Evolutionary conservation across 1,139 yeast species (phyloP), one percentile per base, ranked within the genome.

Genomic region (Blastobotrys persicus): DNA sequence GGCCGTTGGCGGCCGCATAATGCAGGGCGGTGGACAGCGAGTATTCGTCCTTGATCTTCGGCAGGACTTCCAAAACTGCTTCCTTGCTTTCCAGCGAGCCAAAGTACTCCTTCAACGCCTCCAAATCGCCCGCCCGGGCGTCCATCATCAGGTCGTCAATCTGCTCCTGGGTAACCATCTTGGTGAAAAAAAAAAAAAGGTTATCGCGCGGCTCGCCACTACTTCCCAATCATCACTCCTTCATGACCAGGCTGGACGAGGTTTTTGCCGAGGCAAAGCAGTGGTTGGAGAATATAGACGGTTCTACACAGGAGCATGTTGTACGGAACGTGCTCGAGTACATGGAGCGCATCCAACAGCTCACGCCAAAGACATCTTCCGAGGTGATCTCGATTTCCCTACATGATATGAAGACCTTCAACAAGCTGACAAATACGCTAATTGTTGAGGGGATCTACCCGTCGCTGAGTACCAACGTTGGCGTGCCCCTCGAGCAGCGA

Each of bases 1-100:
- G n/a, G n/a, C 97, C 98, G 67, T 92, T 92, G 31, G 94, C 98
- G 31, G 95, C 82, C 1, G 98, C 96, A 89, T 88, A 87, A 64
- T 92, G 98, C 46, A 92, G 71, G 11, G 96, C 85, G 0, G 96
- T 88, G 48, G 86, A 79, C 46, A 77, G 69, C 1, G 89, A 77
- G 46, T 69, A 74, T 44, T 82, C 83, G 57, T 87, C 94, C 59
- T 77, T 79, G 51, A 83, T 80, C 43, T 56, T 53, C n/a, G 56
- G 54, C 42, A 65, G 50, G 7, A 53, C 46, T 3, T 47, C 46
- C n/a, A 44, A 46, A 28, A 52, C 33, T 16, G 45, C 49, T 3
- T 47, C 51, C 34, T 44, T 42, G 28, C 28, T 23, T 19, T 43
- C 47, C 14, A 57, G 51, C 26, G 49, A 48, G 17, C 75, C 72